Base-by-base conservation (phyloP, 257 asterid genomes). In the Jaltomata sinuosa region DNA sequence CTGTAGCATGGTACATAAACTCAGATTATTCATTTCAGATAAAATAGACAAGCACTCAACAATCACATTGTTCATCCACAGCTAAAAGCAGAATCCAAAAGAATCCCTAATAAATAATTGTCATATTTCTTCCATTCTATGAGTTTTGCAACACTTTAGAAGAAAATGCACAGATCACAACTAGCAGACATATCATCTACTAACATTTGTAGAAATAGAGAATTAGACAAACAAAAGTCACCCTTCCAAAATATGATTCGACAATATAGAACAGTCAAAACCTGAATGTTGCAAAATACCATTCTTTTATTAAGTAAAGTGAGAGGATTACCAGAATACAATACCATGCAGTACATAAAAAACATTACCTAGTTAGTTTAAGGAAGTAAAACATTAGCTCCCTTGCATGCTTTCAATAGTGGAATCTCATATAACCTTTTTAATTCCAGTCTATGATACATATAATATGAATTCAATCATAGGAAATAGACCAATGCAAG, bases 1-100 rank as follows among this genome's bases (percentile, higher is more conserved):
- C 98, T 94, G 94, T 34, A 67, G 49, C 85, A 89, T 27, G 18
- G 67, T 12, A 62, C 52, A 62, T 53, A 47, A 82, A 83, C 52
- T 62, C 29, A 10, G 19, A 49, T 65, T 27, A 29, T 16, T 82
- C 47, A 64, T n/a, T 38, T 64, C 36, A 32, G 85, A 45, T 38
- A 32, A 27, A 61, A 49, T 31, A 55, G 4, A 47, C 8, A 47
- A 47, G 52, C 80, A 47, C 65, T 65, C 81, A 25, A 76, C 27
- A n/a, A n/a, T n/a, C n/a, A n/a, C n/a, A 27, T 16, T 25, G 81
- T 18, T 49, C 42, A 49, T 50, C 62, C n/a, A 27, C 16, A 76
- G 16, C 61, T 45, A 0, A 47, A 76, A 27, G 15, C 42, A 49
- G 42, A 25, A 76, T 25, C 25, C 25, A 45, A 76, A 59, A 47